Percentiles rank a stretch among this genome's conserved stretches.
Conservation (phyloP, 2,329 filamentous ascomycete genomes). For the Diaporthe ampelina region DNA sequence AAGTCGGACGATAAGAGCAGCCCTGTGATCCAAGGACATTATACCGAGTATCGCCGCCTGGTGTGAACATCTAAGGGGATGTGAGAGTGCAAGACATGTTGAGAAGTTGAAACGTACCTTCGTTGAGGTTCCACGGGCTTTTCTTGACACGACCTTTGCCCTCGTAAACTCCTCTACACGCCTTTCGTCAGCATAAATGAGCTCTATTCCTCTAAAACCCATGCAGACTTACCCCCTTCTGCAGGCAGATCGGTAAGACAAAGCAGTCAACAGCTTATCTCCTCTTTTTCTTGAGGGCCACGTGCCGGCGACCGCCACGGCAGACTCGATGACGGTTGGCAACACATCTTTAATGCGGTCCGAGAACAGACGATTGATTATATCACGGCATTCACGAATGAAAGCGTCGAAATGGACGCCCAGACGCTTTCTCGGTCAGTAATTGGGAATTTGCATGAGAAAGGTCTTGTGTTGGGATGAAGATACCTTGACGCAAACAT, state of each 20-base stretch:
- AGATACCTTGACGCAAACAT: neutral
- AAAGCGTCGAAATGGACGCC: neutral
- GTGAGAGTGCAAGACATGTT: neutral
- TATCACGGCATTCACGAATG: neutral
- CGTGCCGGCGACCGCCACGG: neutral
- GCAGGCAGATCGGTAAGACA: neutral
- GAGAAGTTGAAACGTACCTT: neutral
- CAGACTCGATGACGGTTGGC: neutral
- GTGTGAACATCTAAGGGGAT: neutral
- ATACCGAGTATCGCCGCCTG: neutral
- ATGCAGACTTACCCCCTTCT: neutral
- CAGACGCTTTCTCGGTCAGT: neutral
- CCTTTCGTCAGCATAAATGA: neutral
- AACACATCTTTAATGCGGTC: neutral
- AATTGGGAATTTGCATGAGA: neutral
- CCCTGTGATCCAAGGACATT: no score
- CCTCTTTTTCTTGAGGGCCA: neutral
- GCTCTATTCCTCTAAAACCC: neutral
- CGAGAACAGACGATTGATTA: neutral
- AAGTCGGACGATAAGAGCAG: no score
- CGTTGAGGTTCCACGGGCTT: conserved; percentile 13
- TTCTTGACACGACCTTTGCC: neutral
- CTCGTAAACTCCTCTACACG: neutral
- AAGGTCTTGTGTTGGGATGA: neutral
- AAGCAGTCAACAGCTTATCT: neutral